Evolutionary conservation across 192 early-diverging fungal genomes (phyloP).

Genomic region (Lobosporangium transversale): DNA sequence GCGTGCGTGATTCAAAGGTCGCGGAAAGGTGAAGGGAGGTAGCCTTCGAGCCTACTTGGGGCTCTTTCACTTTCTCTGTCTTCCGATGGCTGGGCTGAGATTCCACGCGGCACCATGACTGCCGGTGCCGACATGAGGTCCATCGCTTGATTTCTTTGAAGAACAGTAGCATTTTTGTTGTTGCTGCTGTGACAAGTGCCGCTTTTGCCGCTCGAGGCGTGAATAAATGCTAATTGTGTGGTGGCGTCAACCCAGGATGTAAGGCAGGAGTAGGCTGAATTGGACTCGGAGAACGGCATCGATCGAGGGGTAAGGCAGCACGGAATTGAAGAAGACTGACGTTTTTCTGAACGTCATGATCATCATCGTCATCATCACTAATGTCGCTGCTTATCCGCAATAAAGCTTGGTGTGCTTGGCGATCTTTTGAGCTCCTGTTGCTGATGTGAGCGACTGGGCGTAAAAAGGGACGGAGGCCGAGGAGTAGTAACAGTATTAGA

Average conservation of each 20-base stretch:
- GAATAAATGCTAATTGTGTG: neutral
- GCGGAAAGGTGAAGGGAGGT: slow-evolving; percentile 14
- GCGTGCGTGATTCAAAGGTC: slow-evolving; percentile 9
- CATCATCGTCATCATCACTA: neutral
- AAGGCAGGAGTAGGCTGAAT: neutral
- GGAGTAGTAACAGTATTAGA: neutral
- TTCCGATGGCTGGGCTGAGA: neutral
- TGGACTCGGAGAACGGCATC: neutral
- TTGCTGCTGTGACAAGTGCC: too few relatives aligned
- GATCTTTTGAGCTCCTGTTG: neutral
- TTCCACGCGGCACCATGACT: neutral
- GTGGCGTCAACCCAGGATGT: neutral
- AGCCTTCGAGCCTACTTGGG: too few relatives aligned
- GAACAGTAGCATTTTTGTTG: too few relatives aligned
- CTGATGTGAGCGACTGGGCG: neutral
- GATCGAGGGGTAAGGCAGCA: too few relatives aligned
- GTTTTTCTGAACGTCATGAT: neutral
- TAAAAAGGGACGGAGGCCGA: neutral
- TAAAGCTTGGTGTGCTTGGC: too few relatives aligned
- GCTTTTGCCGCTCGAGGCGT: neutral
- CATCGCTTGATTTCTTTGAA: neutral
- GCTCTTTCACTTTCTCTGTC: neutral
- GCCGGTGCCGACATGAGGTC: neutral
- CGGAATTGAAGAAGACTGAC: slow-evolving; percentile 1
- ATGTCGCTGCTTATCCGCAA: neutral